phyloP scores from a whole-genome alignment of 2,329 filamentous ascomycete species.

The Biscogniauxia mediterranea region DNA sequence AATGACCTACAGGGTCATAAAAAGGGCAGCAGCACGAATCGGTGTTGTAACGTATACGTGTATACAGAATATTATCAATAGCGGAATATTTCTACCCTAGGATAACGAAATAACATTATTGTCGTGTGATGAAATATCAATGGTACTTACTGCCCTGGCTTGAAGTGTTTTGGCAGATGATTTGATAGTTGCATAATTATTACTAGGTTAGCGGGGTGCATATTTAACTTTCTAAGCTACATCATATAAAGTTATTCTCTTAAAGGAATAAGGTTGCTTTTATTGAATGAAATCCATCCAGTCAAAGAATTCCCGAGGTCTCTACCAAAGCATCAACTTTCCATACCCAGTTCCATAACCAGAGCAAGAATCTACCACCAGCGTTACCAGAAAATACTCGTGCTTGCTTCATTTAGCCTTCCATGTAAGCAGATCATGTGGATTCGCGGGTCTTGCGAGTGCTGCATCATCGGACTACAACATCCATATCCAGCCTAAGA shows the following conservation, averaged over 20 bases:
- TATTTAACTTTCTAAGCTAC: too few species aligned
- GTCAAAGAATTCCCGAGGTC: too few species aligned
- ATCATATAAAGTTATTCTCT: too few species aligned
- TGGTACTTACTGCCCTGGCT: too few species aligned
- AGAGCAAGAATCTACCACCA: not conserved
- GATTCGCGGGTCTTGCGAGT: not conserved
- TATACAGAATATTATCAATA: constrained; percentile 18
- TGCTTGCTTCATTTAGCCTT: not conserved
- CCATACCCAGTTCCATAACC: not conserved
- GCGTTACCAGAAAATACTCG: not conserved
- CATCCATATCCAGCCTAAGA: not conserved
- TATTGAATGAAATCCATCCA: not conserved
- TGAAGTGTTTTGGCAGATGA: too few species aligned
- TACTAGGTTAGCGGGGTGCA: too few species aligned
- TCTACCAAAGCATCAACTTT: too few species aligned
- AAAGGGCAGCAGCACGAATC: constrained; percentile 3
- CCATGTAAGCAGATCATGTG: not conserved
- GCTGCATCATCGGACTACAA: not conserved
- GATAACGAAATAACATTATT: not conserved
- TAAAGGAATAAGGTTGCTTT: not conserved
- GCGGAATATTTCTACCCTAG: constrained; percentile 5
- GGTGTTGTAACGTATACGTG: constrained; percentile 18
- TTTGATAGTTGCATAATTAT: too few species aligned
- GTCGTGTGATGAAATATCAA: not conserved
- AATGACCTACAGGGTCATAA: not conserved